Conservation (phyloP, 306 rosid species). For the Bauhinia variegata region DNA sequence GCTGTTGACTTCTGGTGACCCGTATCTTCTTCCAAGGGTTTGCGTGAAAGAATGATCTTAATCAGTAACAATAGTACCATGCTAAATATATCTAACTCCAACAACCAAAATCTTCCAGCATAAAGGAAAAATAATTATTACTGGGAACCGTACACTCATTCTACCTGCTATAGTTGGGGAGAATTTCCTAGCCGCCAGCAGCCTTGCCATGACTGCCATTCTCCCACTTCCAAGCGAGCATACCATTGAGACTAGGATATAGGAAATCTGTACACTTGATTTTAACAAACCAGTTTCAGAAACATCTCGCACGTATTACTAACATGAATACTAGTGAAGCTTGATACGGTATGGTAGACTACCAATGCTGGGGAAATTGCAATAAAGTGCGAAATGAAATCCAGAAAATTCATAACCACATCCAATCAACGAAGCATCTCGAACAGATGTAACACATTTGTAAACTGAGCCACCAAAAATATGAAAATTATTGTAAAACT, state of each 20-base stretch:
- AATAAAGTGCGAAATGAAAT: constrained; percentile 5
- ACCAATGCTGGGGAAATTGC: neutral
- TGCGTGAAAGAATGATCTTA: constrained; percentile 35
- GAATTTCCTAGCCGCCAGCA: constrained; percentile 62
- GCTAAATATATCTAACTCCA: neutral
- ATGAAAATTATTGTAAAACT: neutral
- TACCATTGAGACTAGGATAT: constrained; percentile 44
- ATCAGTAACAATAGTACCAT: constrained; percentile 6
- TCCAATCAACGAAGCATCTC: neutral
- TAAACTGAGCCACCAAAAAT: neutral
- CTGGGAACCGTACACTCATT: constrained; percentile 10
- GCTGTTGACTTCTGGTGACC: constrained; percentile 64
- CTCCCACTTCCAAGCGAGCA: constrained; percentile 77
- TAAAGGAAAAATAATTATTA: neutral
- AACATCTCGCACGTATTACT: neutral
- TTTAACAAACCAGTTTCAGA: constrained; percentile 1
- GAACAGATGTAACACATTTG: neutral
- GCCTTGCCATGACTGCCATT: constrained; percentile 86
- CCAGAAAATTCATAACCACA: neutral
- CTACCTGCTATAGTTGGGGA: constrained; percentile 65
- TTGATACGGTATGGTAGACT: too few relatives aligned
- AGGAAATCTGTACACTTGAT: constrained; percentile 8
- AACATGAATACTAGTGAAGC: neutral
- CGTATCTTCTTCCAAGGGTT: constrained; percentile 61
- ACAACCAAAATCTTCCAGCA: neutral